phyloP scores from a whole-genome alignment of 202 grass and related monocot species.

The Zoysia matrella region DNA sequence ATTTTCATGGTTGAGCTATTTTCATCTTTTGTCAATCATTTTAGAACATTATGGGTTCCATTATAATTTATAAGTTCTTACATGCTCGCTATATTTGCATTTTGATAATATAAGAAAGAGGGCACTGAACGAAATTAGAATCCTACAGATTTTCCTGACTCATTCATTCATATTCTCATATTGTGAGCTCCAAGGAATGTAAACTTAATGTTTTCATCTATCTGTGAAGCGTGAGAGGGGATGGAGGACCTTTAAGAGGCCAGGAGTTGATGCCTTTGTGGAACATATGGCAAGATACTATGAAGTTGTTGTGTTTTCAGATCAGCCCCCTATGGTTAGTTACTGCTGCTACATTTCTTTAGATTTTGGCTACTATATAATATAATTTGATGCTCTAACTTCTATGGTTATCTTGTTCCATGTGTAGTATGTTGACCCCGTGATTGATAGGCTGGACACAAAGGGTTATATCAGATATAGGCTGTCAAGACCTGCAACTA shows the following conservation, averaged over 20 bases:
- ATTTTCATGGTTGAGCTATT: neutral
- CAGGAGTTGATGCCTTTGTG: slow-evolving; percentile 43
- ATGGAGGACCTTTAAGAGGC: slow-evolving; percentile 60
- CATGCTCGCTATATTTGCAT: neutral
- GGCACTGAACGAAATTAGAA: slow-evolving; percentile 16
- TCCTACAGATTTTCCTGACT: neutral
- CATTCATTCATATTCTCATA: neutral
- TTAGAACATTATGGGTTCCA: neutral
- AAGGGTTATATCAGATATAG: slow-evolving; percentile 61
- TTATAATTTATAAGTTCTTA: neutral
- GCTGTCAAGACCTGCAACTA: slow-evolving; percentile 88
- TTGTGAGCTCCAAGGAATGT: slow-evolving; percentile 9
- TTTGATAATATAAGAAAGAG: neutral
- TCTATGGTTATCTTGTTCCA: slow-evolving; percentile 32
- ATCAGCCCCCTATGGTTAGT: slow-evolving; percentile 84
- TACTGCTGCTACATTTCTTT: slow-evolving; percentile 32
- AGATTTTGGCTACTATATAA: slow-evolving; percentile 11
- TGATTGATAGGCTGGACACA: slow-evolving; percentile 81
- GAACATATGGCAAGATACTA: slow-evolving; percentile 73
- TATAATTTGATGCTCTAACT: slow-evolving; percentile 39
- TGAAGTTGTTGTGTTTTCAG: slow-evolving; percentile 96
- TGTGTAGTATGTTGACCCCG: slow-evolving; percentile 89
- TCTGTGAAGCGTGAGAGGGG: slow-evolving; percentile 83
- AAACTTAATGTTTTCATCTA: slow-evolving; percentile 23
- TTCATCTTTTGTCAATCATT: neutral